These are phyloP conservation scores for Fusarium fujikuroi DNA, from an alignment of 2,329 filamentous ascomycete species.

Conservation along the genomic window DNA sequence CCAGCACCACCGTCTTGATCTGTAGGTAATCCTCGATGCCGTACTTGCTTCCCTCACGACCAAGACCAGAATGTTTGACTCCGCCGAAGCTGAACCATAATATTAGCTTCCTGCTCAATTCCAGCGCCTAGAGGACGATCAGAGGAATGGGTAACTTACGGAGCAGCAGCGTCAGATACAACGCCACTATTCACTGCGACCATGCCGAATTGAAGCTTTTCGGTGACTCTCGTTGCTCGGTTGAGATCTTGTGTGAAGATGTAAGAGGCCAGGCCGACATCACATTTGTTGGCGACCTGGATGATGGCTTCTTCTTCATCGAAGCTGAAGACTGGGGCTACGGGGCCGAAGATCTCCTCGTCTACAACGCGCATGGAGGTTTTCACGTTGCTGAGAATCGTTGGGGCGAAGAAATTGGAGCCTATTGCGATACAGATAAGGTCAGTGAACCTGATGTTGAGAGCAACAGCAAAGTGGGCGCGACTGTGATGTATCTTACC, in stretches of 20 bases:
- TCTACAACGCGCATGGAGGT: slow-evolving; percentile 65
- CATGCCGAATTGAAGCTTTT: slow-evolving; percentile 77
- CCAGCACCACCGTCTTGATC: slow-evolving; percentile 60
- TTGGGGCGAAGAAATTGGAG: slow-evolving; percentile 73
- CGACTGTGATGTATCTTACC: not conserved
- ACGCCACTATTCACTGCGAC: slow-evolving; percentile 71
- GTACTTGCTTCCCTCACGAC: slow-evolving; percentile 69
- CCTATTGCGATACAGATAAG: slow-evolving; percentile 45
- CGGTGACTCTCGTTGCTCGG: slow-evolving; percentile 71
- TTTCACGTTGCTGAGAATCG: slow-evolving; percentile 69
- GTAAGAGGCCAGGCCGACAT: slow-evolving; percentile 72
- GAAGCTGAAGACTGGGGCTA: slow-evolving; percentile 71
- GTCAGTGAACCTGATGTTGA: not conserved
- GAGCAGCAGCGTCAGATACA: slow-evolving; percentile 41
- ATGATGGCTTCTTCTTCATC: slow-evolving; percentile 66
- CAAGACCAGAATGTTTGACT: slow-evolving; percentile 70
- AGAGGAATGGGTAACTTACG: slow-evolving; percentile 36
- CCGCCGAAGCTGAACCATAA: slow-evolving; percentile 61
- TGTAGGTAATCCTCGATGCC: slow-evolving; percentile 68
- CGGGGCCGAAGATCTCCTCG: slow-evolving; percentile 74
- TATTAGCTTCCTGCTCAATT: not conserved
- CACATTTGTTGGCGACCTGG: slow-evolving; percentile 66
- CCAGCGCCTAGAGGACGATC: slow-evolving; percentile 12
- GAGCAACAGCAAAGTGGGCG: not conserved
- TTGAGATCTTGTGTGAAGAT: slow-evolving; percentile 76